Evolutionary conservation across 306 rosid genomes (phyloP).

Genomic region (Pyrus betulifolia): DNA sequence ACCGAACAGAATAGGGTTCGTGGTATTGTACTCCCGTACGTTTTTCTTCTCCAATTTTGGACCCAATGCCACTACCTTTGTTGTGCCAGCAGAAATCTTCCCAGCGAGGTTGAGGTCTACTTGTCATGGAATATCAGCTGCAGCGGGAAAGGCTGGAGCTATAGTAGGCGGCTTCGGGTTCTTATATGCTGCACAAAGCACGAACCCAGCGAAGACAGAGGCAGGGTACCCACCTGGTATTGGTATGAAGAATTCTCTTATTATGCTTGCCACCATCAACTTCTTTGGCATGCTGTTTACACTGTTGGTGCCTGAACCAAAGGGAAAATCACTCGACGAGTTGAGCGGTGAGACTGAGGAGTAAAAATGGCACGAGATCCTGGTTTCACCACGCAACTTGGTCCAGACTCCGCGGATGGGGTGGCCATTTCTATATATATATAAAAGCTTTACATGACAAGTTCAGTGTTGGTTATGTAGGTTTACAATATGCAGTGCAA

Average conservation of each 20-base stretch:
- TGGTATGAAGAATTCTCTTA: neutral
- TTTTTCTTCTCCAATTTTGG: conserved; percentile 14
- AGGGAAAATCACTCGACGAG: neutral
- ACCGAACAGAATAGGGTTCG: neutral
- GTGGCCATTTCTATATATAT: too few relatives aligned
- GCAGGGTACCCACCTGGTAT: neutral
- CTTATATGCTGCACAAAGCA: neutral
- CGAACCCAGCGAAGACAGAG: neutral
- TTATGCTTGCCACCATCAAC: neutral
- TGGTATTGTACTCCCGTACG: neutral
- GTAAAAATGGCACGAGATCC: neutral
- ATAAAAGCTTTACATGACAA: too few relatives aligned
- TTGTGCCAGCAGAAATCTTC: conserved; percentile 9
- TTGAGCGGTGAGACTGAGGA: neutral
- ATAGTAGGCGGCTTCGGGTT: neutral
- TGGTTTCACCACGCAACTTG: too few relatives aligned
- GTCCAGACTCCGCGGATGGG: too few relatives aligned
- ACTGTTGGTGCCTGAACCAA: neutral
- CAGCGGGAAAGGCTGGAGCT: conserved; percentile 8
- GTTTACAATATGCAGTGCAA: too few relatives aligned
- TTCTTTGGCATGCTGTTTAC: conserved; percentile 2
- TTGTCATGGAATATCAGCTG: conserved; percentile 15
- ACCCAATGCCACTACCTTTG: conserved; percentile 13
- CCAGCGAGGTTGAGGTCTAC: conserved; percentile 6
- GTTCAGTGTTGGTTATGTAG: too few relatives aligned